These are phyloP conservation scores for Sanchytrium tribonematis DNA, from an alignment of 371 early-diverging fungal genomes.

Conservation along the genomic window DNA sequence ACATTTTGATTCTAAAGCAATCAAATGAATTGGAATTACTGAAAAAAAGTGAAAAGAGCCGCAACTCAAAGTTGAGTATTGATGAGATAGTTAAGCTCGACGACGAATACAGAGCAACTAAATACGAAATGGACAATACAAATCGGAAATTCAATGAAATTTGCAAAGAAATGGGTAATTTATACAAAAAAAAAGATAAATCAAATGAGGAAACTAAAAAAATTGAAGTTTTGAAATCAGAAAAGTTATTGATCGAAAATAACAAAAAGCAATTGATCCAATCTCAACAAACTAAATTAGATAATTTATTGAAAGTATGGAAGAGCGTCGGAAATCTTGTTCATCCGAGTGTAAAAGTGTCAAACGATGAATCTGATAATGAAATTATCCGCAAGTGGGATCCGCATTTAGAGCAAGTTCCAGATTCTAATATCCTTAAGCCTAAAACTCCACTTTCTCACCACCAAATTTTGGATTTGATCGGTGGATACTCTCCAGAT, in stretches of 20 bases:
- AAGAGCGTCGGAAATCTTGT: slow-evolving; percentile 79
- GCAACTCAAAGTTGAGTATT: no score
- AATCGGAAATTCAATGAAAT: slow-evolving; percentile 70
- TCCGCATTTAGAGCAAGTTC: slow-evolving; percentile 26
- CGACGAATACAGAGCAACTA: no score
- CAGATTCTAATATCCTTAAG: slow-evolving; percentile 28
- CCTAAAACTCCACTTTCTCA: slow-evolving; percentile 30
- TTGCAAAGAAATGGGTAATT: slow-evolving; percentile 64
- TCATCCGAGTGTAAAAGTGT: slow-evolving; percentile 64
- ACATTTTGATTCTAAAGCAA: no score
- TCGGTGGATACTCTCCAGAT: slow-evolving; percentile 38
- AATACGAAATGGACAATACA: slow-evolving; percentile 54
- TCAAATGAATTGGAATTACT: no score
- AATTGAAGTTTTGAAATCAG: not conserved
- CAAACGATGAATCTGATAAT: slow-evolving; percentile 70
- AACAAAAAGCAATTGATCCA: slow-evolving; percentile 35
- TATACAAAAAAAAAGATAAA: slow-evolving; percentile 38
- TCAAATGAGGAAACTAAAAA: slow-evolving; percentile 47
- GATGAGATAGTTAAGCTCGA: no score
- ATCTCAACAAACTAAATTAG: slow-evolving; percentile 7
- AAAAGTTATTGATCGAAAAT: slow-evolving; percentile 36
- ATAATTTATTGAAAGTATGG: slow-evolving; percentile 31
- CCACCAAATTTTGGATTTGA: slow-evolving; percentile 66
- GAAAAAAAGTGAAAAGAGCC: no score
- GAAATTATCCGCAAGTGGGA: slow-evolving; percentile 36